phyloP scores from a whole-genome alignment of 208 protist species.

The Endotrypanum monterogeii region DNA sequence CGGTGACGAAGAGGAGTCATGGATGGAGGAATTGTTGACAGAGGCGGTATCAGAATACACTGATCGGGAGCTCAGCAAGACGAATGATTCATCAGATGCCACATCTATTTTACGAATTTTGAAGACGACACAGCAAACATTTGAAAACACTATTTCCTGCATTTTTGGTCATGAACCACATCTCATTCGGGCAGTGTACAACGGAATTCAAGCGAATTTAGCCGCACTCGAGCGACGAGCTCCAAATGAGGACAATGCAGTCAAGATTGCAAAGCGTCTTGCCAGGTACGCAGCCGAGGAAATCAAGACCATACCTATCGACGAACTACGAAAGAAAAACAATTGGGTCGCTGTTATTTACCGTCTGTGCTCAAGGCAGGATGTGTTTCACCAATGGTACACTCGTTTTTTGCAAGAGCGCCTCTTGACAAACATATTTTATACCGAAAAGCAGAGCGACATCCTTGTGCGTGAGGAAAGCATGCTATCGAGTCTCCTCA shows the following conservation, averaged over 20 bases:
- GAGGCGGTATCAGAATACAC: constrained; percentile 27
- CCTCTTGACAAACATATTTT: constrained; percentile 33
- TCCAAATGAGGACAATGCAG: constrained; percentile 19
- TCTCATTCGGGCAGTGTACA: constrained; percentile 23
- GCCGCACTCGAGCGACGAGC: constrained; percentile 10
- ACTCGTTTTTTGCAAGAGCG: constrained; percentile 38
- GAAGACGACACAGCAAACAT: constrained; percentile 23
- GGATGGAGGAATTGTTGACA: constrained; percentile 40
- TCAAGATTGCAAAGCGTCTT: constrained; percentile 30
- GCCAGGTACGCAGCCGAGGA: constrained; percentile 28
- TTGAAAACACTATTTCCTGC: constrained; percentile 17
- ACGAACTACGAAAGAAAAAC: constrained; percentile 10
- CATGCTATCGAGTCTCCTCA: constrained; percentile 45
- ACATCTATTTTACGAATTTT: constrained; percentile 19
- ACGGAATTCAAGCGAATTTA: constrained; percentile 24
- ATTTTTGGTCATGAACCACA: constrained; percentile 23
- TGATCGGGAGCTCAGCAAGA: constrained; percentile 18
- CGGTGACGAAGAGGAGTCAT: constrained; percentile 25
- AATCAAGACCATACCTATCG: constrained; percentile 19
- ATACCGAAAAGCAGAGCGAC: constrained; percentile 14
- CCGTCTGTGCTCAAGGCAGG: constrained; percentile 40
- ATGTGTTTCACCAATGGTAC: constrained; percentile 47
- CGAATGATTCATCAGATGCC: constrained; percentile 6
- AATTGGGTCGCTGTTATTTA: constrained; percentile 50
- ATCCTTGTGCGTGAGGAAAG: constrained; percentile 30